phyloP scores from a whole-genome alignment of 768 basidiomycete genomes.

The Cystofilobasidium bisporidii region DNA sequence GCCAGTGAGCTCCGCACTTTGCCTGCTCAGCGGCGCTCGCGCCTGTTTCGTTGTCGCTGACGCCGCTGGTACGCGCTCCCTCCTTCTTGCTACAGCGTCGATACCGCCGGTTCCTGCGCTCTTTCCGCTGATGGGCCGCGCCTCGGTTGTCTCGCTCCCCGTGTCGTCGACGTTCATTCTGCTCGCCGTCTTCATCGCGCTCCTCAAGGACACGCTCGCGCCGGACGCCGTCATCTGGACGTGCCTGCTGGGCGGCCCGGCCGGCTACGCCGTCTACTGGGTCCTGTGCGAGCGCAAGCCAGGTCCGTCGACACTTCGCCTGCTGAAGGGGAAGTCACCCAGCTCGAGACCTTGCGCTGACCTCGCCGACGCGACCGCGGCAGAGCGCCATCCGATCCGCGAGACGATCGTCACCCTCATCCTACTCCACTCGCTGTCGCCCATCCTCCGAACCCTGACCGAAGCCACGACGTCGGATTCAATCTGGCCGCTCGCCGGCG shows the following conservation, averaged over 20 bases:
- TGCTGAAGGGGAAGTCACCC: not conserved
- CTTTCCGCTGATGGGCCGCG: conserved; percentile 57
- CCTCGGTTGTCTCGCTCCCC: conserved; percentile 75
- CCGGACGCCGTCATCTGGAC: conserved; percentile 16
- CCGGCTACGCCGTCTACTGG: conserved; percentile 1
- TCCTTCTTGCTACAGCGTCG: too few relatives aligned
- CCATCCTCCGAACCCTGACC: conserved; percentile 81
- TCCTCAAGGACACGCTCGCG: conserved; percentile 51
- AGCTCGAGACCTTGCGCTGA: too few relatives aligned
- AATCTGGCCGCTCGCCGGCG: conserved; percentile 88
- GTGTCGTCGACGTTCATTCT: conserved; percentile 71
- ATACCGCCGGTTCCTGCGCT: conserved; percentile 34
- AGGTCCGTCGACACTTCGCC: not conserved
- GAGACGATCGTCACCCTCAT: conserved; percentile 80
- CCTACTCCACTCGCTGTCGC: conserved; percentile 77
- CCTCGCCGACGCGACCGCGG: not conserved
- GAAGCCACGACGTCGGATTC: conserved; percentile 93
- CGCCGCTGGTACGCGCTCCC: conserved; percentile 37
- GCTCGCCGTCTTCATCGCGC: conserved; percentile 63
- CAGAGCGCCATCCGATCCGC: conserved; percentile 64
- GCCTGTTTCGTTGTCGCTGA: not conserved
- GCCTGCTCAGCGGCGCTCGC: too few relatives aligned
- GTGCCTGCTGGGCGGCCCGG: conserved; percentile 2
- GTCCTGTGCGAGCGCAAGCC: not conserved
- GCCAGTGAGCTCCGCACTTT: conserved; percentile 3